Evolutionary conservation across 2,329 filamentous ascomycete genomes (phyloP), one percentile per base, ranked within the genome.

Genomic region (Tolypocladium guangdongense): DNA sequence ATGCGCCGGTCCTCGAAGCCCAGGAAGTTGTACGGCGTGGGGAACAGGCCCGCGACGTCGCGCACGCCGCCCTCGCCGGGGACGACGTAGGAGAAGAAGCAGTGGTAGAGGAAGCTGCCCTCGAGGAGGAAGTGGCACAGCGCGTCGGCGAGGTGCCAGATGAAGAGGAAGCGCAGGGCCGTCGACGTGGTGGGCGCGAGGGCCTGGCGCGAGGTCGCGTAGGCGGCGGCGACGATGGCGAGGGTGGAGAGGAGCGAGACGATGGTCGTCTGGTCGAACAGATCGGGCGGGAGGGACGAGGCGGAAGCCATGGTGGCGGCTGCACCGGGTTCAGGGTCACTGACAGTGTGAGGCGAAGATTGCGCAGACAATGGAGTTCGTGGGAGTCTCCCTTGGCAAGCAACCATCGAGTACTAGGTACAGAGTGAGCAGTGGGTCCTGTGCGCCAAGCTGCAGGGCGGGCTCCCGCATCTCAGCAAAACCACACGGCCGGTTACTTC

Each of bases 141-240:
- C 35, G 89, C 89, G 69, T 96, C 91, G 72, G 95, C 95, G 38
- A 88, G 80, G 74, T 96, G 91, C 92, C 92, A 96, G 71, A 95
- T 81, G 78, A 96, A 96, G 59, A 96, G 83, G 66, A 88, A 74
- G 57, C 90, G 89, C 53, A 78, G 77, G 51, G 83, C 80, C 38
- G 72, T 66, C 1, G 79, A 71, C 12, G 82, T 74, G 1, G 74
- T 64, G 20, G 71, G 65, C 4, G 84, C 67, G 24, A 81, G 71
- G 24, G 72, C 70, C 49, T 58, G 61, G 33, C 71, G 71, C 11
- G 81, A 83, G 24, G 74, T 62, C 27, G 59, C 59, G 64, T 81
- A 80, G 52, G 80, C 78, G 53, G 71, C 64, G 52, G 68, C 63
- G 55, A 72, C 70, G 58, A 85, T 77, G 59, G 72, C 72, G 54